These are phyloP conservation scores for Hyphodiscus sp. DNA, from an alignment of 2,329 filamentous ascomycete genomes.

Conservation along the genomic window DNA sequence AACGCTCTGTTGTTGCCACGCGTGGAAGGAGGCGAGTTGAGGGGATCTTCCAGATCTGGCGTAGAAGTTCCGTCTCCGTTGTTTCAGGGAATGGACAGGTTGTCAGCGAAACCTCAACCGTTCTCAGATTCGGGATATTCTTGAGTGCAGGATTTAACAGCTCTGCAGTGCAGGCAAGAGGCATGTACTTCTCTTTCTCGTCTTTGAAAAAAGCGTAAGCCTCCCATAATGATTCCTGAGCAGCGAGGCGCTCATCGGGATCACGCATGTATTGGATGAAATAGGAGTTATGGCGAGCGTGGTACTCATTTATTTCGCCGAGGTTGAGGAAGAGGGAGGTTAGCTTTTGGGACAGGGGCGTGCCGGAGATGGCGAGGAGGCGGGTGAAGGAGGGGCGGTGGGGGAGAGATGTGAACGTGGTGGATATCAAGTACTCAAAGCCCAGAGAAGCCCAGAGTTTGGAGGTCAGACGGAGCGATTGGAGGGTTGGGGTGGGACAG, in stretches of 20 bases:
- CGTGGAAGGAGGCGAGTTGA: conserved; percentile 19
- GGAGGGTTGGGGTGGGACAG: conserved; percentile 11
- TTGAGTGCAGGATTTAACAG: conserved; percentile 14
- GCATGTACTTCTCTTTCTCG: conserved; percentile 23
- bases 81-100: conserved; percentile 17
- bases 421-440: conserved; percentile 21
- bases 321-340: conserved; percentile 19
- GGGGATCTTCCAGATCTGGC: conserved; percentile 23
- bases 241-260: conserved; percentile 17
- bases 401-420: conserved; percentile 16
- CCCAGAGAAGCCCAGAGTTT: conserved; percentile 19
- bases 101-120: conserved; percentile 18
- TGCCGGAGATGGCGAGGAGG: conserved; percentile 17
- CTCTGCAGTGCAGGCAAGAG: conserved; percentile 14
- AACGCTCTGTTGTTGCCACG: conserved; percentile 18
- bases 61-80: conserved; percentile 12
- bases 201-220: conserved; percentile 27
- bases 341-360: conserved; percentile 15
- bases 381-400: conserved; percentile 19
- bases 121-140: conserved; percentile 16
- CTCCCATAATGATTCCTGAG: conserved; percentile 23
- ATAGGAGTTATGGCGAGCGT: conserved; percentile 27
- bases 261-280: conserved; percentile 24
- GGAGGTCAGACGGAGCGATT: conserved; percentile 18
- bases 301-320: conserved; percentile 26